Percentiles rank a stretch among this genome's conserved stretches.
phyloP scores from a whole-genome alignment of 257 asterid species.

The Rubia yunnanensis region DNA sequence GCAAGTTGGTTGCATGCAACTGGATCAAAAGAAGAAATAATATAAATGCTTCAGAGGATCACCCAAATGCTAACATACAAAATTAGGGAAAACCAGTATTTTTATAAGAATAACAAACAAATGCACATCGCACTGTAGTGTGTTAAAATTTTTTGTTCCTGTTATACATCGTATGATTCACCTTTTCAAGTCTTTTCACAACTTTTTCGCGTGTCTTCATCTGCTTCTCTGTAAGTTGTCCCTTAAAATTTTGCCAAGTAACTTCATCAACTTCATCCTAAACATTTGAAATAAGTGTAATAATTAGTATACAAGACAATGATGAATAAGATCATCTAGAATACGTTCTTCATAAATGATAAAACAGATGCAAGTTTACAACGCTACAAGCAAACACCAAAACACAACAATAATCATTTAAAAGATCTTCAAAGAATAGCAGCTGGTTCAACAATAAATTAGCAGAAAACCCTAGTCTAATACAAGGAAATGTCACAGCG shows the following conservation, averaged over 20 bases:
- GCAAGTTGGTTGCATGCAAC: slow-evolving; percentile 1
- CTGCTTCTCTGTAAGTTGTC: slow-evolving; percentile 93
- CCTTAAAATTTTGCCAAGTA: slow-evolving; percentile 96
- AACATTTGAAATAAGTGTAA: slow-evolving; percentile 8
- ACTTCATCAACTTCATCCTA: slow-evolving; percentile 90
- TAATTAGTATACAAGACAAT: not conserved
- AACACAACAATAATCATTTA: not conserved
- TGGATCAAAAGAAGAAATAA: not conserved
- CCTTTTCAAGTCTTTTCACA: slow-evolving; percentile 89
- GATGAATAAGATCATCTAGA: not conserved
- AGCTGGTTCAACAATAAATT: not conserved
- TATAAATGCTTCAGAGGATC: not conserved
- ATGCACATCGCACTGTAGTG: not conserved
- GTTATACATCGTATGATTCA: slow-evolving; percentile 1
- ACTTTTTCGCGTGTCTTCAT: slow-evolving; percentile 94
- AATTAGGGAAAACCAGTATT: no score
- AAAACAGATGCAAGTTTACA: not conserved
- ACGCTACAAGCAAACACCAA: no score
- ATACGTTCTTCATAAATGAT: not conserved
- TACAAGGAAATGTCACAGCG: not conserved
- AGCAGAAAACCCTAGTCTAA: not conserved
- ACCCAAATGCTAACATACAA: not conserved
- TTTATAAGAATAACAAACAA: not conserved
- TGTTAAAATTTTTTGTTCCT: not conserved
- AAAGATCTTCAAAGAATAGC: not conserved